Conservation (phyloP, 192 early-diverging fungal genomes). For the Phlyctochytrium arcticum region DNA sequence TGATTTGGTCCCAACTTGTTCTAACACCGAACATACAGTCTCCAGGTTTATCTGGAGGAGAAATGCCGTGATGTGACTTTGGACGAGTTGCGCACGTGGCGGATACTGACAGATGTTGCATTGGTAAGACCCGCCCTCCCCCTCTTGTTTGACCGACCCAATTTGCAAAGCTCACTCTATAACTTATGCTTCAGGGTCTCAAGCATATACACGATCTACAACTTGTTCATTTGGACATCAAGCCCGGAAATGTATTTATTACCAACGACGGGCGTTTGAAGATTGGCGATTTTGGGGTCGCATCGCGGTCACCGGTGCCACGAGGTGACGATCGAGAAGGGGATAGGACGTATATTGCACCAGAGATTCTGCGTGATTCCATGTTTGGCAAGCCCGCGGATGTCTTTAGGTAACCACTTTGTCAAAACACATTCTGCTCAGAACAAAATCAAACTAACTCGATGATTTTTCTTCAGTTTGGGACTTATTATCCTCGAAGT, state of each 20-base stretch:
- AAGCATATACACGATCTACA: conserved; percentile 64
- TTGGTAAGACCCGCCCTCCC: conserved; percentile 31
- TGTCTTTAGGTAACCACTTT: conserved; percentile 69
- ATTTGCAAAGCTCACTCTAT: not conserved
- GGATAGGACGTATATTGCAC: conserved; percentile 89
- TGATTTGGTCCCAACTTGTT: not conserved
- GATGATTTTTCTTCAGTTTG: conserved; percentile 52
- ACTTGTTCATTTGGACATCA: conserved; percentile 86
- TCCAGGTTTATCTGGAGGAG: conserved; percentile 29
- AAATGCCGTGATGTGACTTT: conserved; percentile 26
- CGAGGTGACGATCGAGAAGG: conserved; percentile 69
- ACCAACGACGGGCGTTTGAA: conserved; percentile 61
- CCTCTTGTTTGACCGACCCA: not conserved
- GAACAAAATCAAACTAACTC: too few species aligned
- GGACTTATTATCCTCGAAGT: conserved; percentile 90
- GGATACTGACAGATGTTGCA: conserved; percentile 59
- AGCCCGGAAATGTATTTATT: conserved; percentile 85
- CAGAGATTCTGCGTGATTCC: conserved; percentile 68
- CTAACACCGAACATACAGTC: conserved; percentile 9
- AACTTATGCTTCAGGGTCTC: conserved; percentile 47
- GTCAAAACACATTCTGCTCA: too few species aligned
- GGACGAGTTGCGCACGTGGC: conserved; percentile 68
- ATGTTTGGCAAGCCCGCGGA: conserved; percentile 76
- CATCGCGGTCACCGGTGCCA: conserved; percentile 54
- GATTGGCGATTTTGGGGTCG: conserved; percentile 90